Evolutionary conservation across 148 eudicot genomes (phyloP).

Genomic region (Salicornia ramosissima): DNA sequence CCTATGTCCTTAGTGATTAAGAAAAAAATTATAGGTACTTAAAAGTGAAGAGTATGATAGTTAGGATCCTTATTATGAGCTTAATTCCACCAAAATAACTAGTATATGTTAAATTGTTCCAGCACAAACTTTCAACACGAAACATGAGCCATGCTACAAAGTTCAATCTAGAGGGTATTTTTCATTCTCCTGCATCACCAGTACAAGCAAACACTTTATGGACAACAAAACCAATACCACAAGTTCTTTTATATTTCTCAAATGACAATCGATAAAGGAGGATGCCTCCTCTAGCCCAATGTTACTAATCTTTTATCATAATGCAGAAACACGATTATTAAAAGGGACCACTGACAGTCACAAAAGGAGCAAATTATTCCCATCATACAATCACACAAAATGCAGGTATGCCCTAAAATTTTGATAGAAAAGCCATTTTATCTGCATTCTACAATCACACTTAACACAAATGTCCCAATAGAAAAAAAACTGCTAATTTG

Average conservation of each 20-base stretch:
- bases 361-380: not conserved
- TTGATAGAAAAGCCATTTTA: not conserved
- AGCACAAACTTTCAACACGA: not conserved
- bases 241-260: not conserved
- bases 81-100: not conserved
- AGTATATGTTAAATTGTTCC: not conserved
- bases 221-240: not conserved
- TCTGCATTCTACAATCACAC: no score
- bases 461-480: no score
- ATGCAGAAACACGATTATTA: not conserved
- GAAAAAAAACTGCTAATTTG: no score
- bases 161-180: not conserved
- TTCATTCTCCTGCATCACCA: not conserved
- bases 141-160: not conserved
- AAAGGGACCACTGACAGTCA: not conserved
- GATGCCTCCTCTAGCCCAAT: not conserved
- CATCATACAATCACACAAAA: not conserved
- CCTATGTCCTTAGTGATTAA: not conserved
- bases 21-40: not conserved
- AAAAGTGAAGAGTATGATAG: not conserved
- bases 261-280: not conserved
- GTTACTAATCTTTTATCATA: not conserved
- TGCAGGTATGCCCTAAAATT: not conserved
- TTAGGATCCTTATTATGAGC: not conserved
- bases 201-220: not conserved